phyloP scores from a whole-genome alignment of 768 basidiomycete genomes.

The Candolleomyces eurysporus region DNA sequence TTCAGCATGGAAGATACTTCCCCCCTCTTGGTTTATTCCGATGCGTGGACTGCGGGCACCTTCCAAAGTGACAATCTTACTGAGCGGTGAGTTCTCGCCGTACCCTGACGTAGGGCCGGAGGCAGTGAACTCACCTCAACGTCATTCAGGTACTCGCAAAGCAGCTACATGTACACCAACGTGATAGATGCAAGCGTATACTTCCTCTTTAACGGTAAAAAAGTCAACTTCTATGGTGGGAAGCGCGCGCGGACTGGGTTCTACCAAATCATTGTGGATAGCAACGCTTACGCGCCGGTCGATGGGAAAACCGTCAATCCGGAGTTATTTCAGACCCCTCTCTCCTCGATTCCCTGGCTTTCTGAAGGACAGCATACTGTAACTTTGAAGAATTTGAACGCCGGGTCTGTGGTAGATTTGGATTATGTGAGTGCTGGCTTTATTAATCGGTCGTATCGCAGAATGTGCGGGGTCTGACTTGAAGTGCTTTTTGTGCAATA shows the following conservation, averaged over 20 bases:
- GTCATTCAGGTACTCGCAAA: conserved; percentile 29
- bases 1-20: conserved; percentile 6
- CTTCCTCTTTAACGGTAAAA: conserved; percentile 49
- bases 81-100: not conserved
- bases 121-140: not conserved
- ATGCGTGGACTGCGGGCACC: not conserved
- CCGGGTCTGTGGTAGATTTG: conserved; percentile 35
- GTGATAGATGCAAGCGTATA: conserved; percentile 27
- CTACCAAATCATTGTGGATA: conserved; percentile 43
- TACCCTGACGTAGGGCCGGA: not conserved
- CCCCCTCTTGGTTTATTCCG: conserved; percentile 4
- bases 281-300: conserved; percentile 18
- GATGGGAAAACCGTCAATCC: conserved; percentile 27
- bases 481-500: not conserved
- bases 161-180: conserved; percentile 40
- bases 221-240: conserved; percentile 48
- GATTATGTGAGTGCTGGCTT: conserved; percentile 40
- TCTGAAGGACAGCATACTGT: conserved; percentile 35
- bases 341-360: conserved; percentile 38
- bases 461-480: not conserved
- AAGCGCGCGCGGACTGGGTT: conserved; percentile 46
- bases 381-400: conserved; percentile 28
- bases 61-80: not conserved
- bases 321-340: conserved; percentile 35
- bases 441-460: not conserved